phyloP scores from a whole-genome alignment of 192 early-diverging fungal species.

The Mycoemilia scoparia region DNA sequence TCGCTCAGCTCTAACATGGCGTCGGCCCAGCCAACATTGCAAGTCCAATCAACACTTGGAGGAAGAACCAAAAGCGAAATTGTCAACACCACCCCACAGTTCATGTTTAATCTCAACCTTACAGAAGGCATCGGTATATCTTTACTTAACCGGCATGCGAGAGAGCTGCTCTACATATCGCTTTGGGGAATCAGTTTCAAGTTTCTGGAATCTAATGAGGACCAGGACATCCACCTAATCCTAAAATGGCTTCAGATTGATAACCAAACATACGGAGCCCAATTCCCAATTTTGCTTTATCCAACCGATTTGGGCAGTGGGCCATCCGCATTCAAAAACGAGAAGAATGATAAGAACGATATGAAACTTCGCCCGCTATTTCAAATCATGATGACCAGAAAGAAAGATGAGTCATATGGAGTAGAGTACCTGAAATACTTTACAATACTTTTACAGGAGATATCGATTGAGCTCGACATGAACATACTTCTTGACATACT shows the following conservation, averaged over 20 bases:
- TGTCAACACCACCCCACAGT: too few species aligned
- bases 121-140: constrained; percentile 80
- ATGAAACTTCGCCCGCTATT: constrained; percentile 47
- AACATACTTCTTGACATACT: constrained; percentile 72
- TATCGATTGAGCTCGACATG: constrained; percentile 88
- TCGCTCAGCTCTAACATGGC: background rate
- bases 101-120: constrained; percentile 53
- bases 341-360: too few species aligned
- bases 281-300: constrained; percentile 86
- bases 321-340: constrained; percentile 8
- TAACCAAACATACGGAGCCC: constrained; percentile 77
- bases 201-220: constrained; percentile 62
- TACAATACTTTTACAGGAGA: constrained; percentile 76
- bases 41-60: constrained; percentile 11
- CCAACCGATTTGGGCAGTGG: constrained; percentile 63
- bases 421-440: constrained; percentile 92
- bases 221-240: constrained; percentile 55
- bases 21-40: background rate
- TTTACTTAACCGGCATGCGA: constrained; percentile 54
- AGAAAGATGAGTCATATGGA: constrained; percentile 87
- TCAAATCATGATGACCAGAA: constrained; percentile 56
- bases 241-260: constrained; percentile 94
- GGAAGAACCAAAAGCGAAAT: constrained; percentile 15
- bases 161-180: constrained; percentile 77
- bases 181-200: constrained; percentile 57